Evolutionary conservation across 441 rosid species (phyloP), one percentile per base, ranked within the genome.

Genomic region (Gossypium schwendimanii): DNA sequence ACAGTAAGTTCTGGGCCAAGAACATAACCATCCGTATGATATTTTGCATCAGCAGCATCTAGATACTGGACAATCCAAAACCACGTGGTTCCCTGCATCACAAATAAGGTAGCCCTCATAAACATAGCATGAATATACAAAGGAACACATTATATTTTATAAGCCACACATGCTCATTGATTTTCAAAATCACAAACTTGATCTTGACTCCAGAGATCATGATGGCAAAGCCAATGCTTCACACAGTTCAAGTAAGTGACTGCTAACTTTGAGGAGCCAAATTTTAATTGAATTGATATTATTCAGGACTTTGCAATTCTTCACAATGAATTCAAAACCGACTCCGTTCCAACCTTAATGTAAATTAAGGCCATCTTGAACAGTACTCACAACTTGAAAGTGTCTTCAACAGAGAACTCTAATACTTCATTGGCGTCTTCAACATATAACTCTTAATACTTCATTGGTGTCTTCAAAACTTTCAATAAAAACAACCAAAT

Each of bases 31-130:
- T 89, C 91, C 84, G 86, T 75, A 67, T 84, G 87, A 74, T 84
- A 84, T 67, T 87, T 86, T 20, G 90, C 94, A 80, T 89, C 92
- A 20, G 86, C 87, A 53, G 94, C 90, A 85, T 87, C 85, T 36
- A 85, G 69, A 81, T 72, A 86, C 77, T 86, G 92, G 62, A 89
- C 85, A 79, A 89, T 17, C 94, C 94, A 70, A 87, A 89, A 20
- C 92, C 94, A 3, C 87, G 97, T 6, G 98, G 98, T 72, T 91
- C 91, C 85, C 99, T 95, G 84, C 78, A 80, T 33, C 36, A 75
- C 52, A 66, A 62, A 73, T 9, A 57, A 50, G 47, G 9, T 31
- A 71, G 75, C 70, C 58, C 11, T 17, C 24, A 65, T 53, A 57
- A 53, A 39, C 20, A n/a, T 21, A 7, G 21, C 15, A 75, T 47